phyloP scores from a whole-genome alignment of 352 stramenopile species.

The Pythium pectinolyticum region DNA sequence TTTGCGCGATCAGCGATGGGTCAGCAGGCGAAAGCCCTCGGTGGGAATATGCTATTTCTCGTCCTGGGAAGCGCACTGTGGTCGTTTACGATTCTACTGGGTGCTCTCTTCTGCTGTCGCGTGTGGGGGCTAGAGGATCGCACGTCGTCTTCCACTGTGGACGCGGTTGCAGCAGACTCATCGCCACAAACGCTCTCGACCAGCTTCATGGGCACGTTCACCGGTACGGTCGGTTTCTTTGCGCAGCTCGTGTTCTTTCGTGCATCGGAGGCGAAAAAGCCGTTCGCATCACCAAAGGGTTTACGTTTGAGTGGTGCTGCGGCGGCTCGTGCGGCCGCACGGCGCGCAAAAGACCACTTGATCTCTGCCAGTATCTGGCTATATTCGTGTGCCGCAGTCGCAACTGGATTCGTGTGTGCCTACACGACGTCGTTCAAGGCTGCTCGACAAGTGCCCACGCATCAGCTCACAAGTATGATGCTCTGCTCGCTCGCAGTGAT shows the following conservation, averaged over 20 bases:
- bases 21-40: conserved; percentile 32
- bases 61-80: conserved; percentile 53
- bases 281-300: background rate
- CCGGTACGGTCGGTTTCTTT: conserved; percentile 44
- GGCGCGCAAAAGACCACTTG: conserved; percentile 20
- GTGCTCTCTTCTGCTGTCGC: conserved; percentile 45
- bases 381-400: conserved; percentile 17
- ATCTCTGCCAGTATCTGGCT: conserved; percentile 24
- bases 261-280: conserved; percentile 25
- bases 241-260: conserved; percentile 51
- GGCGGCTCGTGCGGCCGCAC: conserved; percentile 13
- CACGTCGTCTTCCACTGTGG: background rate
- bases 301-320: background rate
- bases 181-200: conserved; percentile 18
- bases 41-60: conserved; percentile 52
- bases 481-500: conserved; percentile 42
- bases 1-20: conserved; percentile 36
- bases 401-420: conserved; percentile 25
- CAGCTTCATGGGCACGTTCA: conserved; percentile 50
- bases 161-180: background rate
- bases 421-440: conserved; percentile 34
- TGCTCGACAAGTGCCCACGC: conserved; percentile 28
- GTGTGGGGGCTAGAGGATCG: conserved; percentile 36
- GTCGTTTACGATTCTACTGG: conserved; percentile 59
- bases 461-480: conserved; percentile 33